A percentile compares a stretch with the other conserved stretches of the same genome.
Conservation (phyloP, 2,329 filamentous ascomycete genomes). For the Lasiodiplodia citricola region DNA sequence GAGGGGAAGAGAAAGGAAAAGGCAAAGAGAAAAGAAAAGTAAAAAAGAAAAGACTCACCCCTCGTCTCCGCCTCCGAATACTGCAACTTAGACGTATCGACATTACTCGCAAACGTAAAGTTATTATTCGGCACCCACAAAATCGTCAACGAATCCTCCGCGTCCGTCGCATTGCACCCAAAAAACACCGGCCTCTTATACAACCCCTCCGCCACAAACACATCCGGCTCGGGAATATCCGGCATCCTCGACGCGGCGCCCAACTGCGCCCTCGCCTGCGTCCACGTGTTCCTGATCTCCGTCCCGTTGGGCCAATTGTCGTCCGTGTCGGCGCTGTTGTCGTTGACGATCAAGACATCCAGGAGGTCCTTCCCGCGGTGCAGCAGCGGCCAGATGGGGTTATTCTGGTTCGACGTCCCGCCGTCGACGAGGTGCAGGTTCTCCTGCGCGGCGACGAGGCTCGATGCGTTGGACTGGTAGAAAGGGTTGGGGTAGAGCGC, state of each 20-base stretch:
- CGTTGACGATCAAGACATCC: constrained; percentile 69
- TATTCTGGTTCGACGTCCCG: constrained; percentile 57
- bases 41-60: neutral
- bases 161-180: constrained; percentile 34
- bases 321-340: constrained; percentile 67
- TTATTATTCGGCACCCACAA: constrained; percentile 25
- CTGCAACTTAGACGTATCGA: constrained; percentile 15
- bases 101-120: constrained; percentile 16
- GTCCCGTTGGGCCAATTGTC: constrained; percentile 66
- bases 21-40: neutral
- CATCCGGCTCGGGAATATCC: constrained; percentile 59
- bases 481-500: constrained; percentile 68
- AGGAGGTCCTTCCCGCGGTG: constrained; percentile 56
- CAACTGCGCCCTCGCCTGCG: constrained; percentile 53
- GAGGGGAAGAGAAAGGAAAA: neutral
- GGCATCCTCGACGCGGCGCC: constrained; percentile 63
- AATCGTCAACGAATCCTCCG: neutral
- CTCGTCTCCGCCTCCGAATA: constrained; percentile 6
- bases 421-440: constrained; percentile 58
- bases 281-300: constrained; percentile 63
- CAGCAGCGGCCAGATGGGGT: constrained; percentile 59
- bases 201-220: constrained; percentile 63
- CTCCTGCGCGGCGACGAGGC: constrained; percentile 39
- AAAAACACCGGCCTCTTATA: constrained; percentile 70
- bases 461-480: constrained; percentile 51